These are phyloP conservation scores for Rutidosis leptorrhynchoides DNA, from an alignment of 129 eudicot species.

Conservation along the genomic window DNA sequence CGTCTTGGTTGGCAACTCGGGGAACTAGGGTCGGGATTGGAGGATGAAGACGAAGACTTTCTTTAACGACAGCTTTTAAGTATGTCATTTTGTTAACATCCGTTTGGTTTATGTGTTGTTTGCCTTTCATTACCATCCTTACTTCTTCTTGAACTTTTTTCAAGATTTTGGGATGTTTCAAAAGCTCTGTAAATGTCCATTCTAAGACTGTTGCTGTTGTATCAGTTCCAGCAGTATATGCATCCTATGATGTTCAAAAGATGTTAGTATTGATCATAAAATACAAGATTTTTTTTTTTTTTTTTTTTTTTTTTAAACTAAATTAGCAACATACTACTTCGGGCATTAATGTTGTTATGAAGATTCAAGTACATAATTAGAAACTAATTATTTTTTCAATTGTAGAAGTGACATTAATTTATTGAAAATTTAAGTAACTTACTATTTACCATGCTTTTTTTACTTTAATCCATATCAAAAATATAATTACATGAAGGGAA, in stretches of 20 bases:
- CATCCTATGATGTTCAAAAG: slow-evolving; percentile 20
- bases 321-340: too few relatives aligned
- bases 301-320: too few relatives aligned
- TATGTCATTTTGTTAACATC: slow-evolving; percentile 43
- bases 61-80: slow-evolving; percentile 47
- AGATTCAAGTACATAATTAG: too few relatives aligned
- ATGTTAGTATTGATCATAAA: too few relatives aligned
- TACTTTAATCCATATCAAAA: too few relatives aligned
- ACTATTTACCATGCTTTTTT: too few relatives aligned
- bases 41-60: slow-evolving; percentile 49
- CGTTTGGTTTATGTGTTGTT: slow-evolving; percentile 4
- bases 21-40: slow-evolving; percentile 44
- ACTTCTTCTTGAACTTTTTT: slow-evolving; percentile 37
- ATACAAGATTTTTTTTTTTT: too few relatives aligned
- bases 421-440: too few relatives aligned
- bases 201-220: slow-evolving; percentile 40
- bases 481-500: too few relatives aligned
- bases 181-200: slow-evolving; percentile 51
- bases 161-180: slow-evolving; percentile 37
- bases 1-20: slow-evolving; percentile 35
- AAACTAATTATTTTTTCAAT: too few relatives aligned
- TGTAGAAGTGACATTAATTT: too few relatives aligned
- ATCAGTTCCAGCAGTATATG: slow-evolving; percentile 47
- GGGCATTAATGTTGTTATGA: too few relatives aligned
- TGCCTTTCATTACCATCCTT: slow-evolving; percentile 14